Evolutionary conservation across 768 basidiomycete species (phyloP).

Genomic region (Fomitopsis serialis): DNA sequence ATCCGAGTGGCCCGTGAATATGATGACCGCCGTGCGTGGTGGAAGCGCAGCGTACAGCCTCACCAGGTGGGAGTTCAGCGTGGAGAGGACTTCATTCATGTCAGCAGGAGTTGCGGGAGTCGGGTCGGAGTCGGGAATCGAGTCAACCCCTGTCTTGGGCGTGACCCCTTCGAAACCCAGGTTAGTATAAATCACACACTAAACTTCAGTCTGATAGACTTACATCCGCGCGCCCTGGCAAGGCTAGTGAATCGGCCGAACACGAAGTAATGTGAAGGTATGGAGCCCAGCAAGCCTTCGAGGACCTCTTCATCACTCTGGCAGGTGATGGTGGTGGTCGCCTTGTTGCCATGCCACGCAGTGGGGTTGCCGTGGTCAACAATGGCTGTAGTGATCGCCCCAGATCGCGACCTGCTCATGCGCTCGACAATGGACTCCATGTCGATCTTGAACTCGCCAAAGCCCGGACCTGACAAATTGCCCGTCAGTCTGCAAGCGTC

Average conservation of each 20-base stretch:
- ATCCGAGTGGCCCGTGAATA: conserved; percentile 88
- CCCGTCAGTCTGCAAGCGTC: background rate
- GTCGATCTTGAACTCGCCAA: conserved; percentile 83
- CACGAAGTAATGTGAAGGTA: conserved; percentile 68
- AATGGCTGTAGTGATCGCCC: conserved; percentile 53
- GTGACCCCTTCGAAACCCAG: conserved; percentile 49
- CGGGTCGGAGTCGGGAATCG: conserved; percentile 1
- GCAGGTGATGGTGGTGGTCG: conserved; percentile 72
- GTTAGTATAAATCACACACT: background rate
- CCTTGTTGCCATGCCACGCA: conserved; percentile 82
- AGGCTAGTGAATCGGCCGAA: conserved; percentile 83
- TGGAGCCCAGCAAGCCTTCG: conserved; percentile 54
- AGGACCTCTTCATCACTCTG: conserved; percentile 74
- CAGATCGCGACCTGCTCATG: conserved; percentile 52
- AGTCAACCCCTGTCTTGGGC: conserved; percentile 42
- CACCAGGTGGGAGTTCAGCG: conserved; percentile 57
- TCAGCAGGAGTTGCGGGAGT: conserved; percentile 17
- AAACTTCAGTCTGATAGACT: background rate
- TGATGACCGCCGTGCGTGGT: conserved; percentile 70
- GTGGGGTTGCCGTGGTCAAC: conserved; percentile 83
- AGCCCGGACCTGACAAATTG: conserved; percentile 47
- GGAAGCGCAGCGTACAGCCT: conserved; percentile 67
- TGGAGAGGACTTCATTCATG: conserved; percentile 26
- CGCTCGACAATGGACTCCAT: conserved; percentile 87
- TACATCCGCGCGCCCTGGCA: conserved; percentile 80